Conservation (phyloP, 495 filamentous ascomycete genomes). For the Penicillium malachiteum region DNA sequence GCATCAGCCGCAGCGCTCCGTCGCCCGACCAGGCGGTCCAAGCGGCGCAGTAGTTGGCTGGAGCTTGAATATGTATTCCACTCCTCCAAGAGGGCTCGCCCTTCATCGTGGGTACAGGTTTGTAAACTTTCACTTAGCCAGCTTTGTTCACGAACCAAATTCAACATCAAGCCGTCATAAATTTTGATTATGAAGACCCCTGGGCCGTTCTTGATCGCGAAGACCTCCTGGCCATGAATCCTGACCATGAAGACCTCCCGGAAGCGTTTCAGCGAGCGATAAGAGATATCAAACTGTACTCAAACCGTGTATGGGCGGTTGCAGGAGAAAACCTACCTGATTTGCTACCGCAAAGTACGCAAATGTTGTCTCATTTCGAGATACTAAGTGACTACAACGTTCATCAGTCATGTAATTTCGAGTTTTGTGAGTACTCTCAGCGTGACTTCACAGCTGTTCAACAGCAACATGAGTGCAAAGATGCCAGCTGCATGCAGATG, state of each 20-base stretch:
- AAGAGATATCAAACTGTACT: constrained; percentile 18
- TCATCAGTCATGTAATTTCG: constrained; percentile 9
- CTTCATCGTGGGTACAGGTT: no score
- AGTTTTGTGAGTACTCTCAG: constrained; percentile 23
- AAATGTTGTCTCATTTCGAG: no score
- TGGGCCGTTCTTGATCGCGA: not conserved
- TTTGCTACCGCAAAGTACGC: constrained; percentile 9
- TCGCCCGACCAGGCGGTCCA: no score
- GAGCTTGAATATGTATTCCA: no score
- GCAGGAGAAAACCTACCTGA: constrained; percentile 13
- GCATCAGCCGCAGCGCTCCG: no score
- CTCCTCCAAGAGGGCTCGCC: no score
- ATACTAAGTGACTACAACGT: no score
- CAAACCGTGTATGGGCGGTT: constrained; percentile 25
- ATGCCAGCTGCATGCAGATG: not conserved
- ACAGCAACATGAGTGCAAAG: constrained; percentile 22
- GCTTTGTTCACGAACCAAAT: not conserved
- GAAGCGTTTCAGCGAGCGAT: constrained; percentile 7
- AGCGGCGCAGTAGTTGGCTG: no score
- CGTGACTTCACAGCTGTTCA: constrained; percentile 21
- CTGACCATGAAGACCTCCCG: not conserved
- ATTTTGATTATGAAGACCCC: not conserved
- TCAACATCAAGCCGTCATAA: not conserved
- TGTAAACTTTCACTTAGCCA: no score
- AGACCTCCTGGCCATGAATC: not conserved